Percentiles rank a stretch among this genome's conserved stretches.
These are phyloP conservation scores for Globisporangium splendens DNA, from an alignment of 352 stramenopile genomes.

Conservation along the genomic window DNA sequence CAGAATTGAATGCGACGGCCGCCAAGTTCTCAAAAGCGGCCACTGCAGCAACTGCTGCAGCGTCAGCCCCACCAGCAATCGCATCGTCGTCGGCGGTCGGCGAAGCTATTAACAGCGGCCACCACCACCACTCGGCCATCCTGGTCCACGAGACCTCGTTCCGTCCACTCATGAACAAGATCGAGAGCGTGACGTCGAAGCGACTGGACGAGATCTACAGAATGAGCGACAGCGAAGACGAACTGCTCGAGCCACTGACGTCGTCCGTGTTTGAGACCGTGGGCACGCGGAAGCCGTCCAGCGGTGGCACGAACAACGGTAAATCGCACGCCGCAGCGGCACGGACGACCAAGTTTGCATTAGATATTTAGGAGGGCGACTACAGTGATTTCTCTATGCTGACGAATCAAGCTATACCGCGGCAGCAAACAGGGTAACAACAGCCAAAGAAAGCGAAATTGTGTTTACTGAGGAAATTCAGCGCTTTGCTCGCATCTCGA, in stretches of 20 bases:
- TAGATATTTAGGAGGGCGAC: conserved; percentile 26
- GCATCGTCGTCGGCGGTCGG: conserved; percentile 5
- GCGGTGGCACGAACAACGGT: conserved; percentile 13
- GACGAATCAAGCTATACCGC: background rate
- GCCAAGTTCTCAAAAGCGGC: conserved; percentile 11
- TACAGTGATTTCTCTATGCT: background rate
- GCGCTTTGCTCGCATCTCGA: conserved; percentile 6
- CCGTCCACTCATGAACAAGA: conserved; percentile 41
- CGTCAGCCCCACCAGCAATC: conserved; percentile 12
- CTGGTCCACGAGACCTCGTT: conserved; percentile 66
- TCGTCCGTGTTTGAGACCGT: conserved; percentile 46
- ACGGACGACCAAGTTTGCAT: conserved; percentile 57
- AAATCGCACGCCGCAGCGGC: conserved; percentile 17
- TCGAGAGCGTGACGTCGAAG: conserved; percentile 48
- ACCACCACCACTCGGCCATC: conserved; percentile 51
- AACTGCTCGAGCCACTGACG: conserved; percentile 60
- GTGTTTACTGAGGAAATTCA: conserved; percentile 3
- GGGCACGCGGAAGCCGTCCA: conserved; percentile 31
- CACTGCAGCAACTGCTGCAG: background rate
- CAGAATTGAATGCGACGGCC: conserved; percentile 43
- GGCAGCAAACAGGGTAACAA: background rate
- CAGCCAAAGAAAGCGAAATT: background rate
- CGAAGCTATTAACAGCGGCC: conserved; percentile 43
- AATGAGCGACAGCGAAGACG: conserved; percentile 86
- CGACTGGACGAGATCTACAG: conserved; percentile 75